Evolutionary conservation across 2,329 filamentous ascomycete genomes (phyloP).

Genomic region (Cladosporium phlei): DNA sequence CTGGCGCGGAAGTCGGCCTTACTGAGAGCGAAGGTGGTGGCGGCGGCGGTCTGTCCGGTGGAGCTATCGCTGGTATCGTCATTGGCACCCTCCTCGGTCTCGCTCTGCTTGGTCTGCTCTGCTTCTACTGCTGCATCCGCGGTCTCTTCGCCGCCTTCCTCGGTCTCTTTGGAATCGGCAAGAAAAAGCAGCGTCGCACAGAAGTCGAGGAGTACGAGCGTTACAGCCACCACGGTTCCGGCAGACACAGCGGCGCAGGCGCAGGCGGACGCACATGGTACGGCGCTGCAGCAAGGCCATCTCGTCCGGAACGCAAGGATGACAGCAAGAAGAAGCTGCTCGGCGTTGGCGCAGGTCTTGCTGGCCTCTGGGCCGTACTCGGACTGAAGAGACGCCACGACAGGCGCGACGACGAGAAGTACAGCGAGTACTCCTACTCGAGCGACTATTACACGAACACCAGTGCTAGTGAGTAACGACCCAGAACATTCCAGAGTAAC

Average conservation of each 20-base stretch:
- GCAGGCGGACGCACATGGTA: slow-evolving; percentile 47
- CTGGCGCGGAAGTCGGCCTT: slow-evolving; percentile 44
- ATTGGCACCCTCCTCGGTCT: slow-evolving; percentile 67
- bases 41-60: slow-evolving; percentile 53
- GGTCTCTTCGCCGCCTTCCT: slow-evolving; percentile 52
- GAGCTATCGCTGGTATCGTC: slow-evolving; percentile 76
- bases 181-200: slow-evolving; percentile 46
- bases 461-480: slow-evolving; percentile 42
- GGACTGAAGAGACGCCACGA: slow-evolving; percentile 42
- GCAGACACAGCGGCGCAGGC: slow-evolving; percentile 20
- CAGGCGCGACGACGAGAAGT: slow-evolving; percentile 39
- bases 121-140: slow-evolving; percentile 65
- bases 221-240: slow-evolving; percentile 53
- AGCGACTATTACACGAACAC: slow-evolving; percentile 46
- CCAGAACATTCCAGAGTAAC: background rate
- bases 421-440: slow-evolving; percentile 36
- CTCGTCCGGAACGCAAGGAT: slow-evolving; percentile 30
- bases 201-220: slow-evolving; percentile 60
- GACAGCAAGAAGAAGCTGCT: slow-evolving; percentile 30
- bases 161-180: slow-evolving; percentile 57
- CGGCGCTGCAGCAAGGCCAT: slow-evolving; percentile 33
- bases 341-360: slow-evolving; percentile 40
- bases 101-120: slow-evolving; percentile 62
- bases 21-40: slow-evolving; percentile 28
- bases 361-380: slow-evolving; percentile 40